phyloP scores from a whole-genome alignment of 129 eudicot species.

The Artemisia annua region DNA sequence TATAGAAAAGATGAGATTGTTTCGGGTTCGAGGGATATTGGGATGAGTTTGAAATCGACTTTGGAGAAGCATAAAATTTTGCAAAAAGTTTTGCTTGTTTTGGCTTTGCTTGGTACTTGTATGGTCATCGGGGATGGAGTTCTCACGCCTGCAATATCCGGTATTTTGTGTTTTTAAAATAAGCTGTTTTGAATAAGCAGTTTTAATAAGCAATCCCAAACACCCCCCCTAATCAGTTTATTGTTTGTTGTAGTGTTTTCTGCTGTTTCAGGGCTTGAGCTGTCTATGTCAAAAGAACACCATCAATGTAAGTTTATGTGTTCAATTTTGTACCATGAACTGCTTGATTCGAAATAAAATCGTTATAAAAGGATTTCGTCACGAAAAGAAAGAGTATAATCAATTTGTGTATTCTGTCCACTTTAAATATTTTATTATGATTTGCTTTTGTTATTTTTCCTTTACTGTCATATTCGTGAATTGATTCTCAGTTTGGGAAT shows the following conservation, averaged over 20 bases:
- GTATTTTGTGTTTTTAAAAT: conserved; percentile 30
- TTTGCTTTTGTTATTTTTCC: neutral
- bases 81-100: conserved; percentile 57
- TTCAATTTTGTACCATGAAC: neutral
- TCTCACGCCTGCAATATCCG: conserved; percentile 83
- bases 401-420: neutral
- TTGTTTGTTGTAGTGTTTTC: conserved; percentile 74
- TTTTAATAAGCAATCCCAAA: neutral
- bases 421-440: neutral
- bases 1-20: conserved; percentile 52
- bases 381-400: neutral
- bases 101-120: conserved; percentile 86
- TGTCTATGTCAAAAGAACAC: conserved; percentile 66
- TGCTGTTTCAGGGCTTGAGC: conserved; percentile 93
- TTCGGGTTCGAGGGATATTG: conserved; percentile 39
- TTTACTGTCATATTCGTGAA: neutral
- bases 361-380: no score
- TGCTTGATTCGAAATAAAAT: neutral
- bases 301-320: conserved; percentile 67
- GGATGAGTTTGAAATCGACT: conserved; percentile 53
- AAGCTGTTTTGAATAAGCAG: neutral
- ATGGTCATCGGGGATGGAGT: conserved; percentile 97
- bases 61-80: conserved; percentile 63
- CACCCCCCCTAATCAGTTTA: neutral
- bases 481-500: neutral